Evolutionary conservation across 2,329 filamentous ascomycete genomes (phyloP), one percentile per base, ranked within the genome.

Genomic region (Colletotrichum gigasporum): DNA sequence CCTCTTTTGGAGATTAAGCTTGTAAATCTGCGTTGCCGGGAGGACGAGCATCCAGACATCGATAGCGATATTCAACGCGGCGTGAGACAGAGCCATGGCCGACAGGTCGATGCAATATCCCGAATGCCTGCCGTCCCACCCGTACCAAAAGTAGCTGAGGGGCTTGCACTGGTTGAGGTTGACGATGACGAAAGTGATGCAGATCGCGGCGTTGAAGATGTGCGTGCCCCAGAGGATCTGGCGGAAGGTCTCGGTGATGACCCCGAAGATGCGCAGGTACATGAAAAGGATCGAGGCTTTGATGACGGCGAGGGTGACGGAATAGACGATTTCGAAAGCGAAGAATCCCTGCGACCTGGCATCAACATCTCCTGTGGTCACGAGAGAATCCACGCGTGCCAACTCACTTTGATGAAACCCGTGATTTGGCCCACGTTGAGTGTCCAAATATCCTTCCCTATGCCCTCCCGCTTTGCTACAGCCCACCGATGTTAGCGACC

Each of bases 241-340:
- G 5, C 69, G 71, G 44, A 78, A 72, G 0, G n/a, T 41, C 0
- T 69, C 59, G 3, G n/a, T 55, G 48, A 11, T 67, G 55, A 10
- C 70, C 70, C 80, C 76, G 24, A 79, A 79, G 9, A 79, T 73
- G 11, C 74, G 73, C 5, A 74, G 69, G 62, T 79, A 79, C 56
- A 80, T 74, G 18, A 75, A 70, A 1, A 79, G 70, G 28, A 80
- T 70, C 4, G 77, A 72, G 4, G 77, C 65, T 52, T 79, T 78
- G 11, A 75, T 72, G 5, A 76, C 77, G 4, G 82, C 74, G 16
- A 84, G 79, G 18, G 75, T 76, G 12, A 64, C 14, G 1, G 39
- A 54, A 14, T 64, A 64, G 26, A 64, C 18, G 5, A 64, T 48
- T 18, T 64, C 62, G 2, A 64, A 64, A 1, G 62, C 62, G 14